Evolutionary conservation across 352 stramenopile genomes (phyloP), one percentile per base, ranked within the genome.

Genomic region (Hyaloperonospora brassicae): DNA sequence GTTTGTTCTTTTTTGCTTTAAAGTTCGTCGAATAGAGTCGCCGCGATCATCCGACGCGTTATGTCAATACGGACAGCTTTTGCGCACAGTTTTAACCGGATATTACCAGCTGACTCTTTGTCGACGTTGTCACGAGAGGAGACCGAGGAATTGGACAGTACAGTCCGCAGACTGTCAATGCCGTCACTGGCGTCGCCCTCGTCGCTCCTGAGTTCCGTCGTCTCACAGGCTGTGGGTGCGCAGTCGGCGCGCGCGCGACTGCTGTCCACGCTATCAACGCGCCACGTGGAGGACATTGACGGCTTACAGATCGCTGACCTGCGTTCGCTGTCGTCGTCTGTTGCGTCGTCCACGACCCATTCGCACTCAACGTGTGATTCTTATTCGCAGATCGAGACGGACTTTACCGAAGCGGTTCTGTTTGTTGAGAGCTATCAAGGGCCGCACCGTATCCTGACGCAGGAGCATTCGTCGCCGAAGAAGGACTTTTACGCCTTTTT

Each of bases 361-460:
- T 62, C 59, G 4, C 61, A 58, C n/a, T 62, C 68, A 39, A 64
- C 58, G 11, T 83, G 73, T 42, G 62, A 82, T 24, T 79, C 73
- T 21, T 83, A 68, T 47, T 57, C 60, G 6, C 73, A 83, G 25
- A 47, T 93, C 13, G 79, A 93, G 61, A 72, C 66, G 40, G 78
- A 89, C 50, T 93, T 93, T 42, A 72, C 73, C 1, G 77, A 66
- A 5, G 82, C 77, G 8, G 76, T 90, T 30, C 67, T 86, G 39
- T 93, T 93, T 55, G 74, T 93, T 10, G 77, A 93, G 65, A 79
- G 73, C 36, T 93, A 93, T 46, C 79, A 84, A 25, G 79, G 82
- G 1, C 79, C 81, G 22, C 81, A 93, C 52, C 77, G 82, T 50
- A 88, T 93, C 48, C 52, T 93, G 27, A 80, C 61, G 35, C 73